Percentiles rank a stretch among this genome's conserved stretches.
Conservation (phyloP, 805 yeast species). For the Ascoidea rubescens region DNA sequence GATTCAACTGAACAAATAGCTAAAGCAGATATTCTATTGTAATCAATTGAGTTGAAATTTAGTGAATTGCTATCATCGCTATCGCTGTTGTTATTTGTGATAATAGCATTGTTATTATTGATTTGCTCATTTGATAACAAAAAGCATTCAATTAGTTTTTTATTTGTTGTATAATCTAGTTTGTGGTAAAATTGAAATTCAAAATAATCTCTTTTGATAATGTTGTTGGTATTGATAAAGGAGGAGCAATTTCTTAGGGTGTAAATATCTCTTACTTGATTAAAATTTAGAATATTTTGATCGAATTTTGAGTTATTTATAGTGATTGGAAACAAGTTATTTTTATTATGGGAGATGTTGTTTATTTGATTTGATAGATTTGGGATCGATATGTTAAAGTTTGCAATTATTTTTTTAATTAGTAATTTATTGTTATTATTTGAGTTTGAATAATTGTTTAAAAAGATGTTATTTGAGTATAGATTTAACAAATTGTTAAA, state of each 20-base stretch:
- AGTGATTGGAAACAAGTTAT: conserved; percentile 1
- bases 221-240: conserved; percentile 1
- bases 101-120: not conserved
- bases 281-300: conserved; percentile 6
- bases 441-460: conserved; percentile 4
- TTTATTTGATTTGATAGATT: conserved; percentile 8
- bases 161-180: conserved; percentile 2
- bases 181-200: conserved; percentile 9
- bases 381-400: conserved; percentile 1
- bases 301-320: conserved; percentile 7
- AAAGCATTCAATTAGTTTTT: conserved; percentile 8
- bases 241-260: not conserved
- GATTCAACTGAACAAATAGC: conserved; percentile 20
- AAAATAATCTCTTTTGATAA: conserved; percentile 9
- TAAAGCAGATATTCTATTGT: conserved; percentile 1
- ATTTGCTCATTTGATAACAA: conserved; percentile 5
- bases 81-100: not conserved
- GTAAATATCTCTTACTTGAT: conserved; percentile 2
- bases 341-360: conserved; percentile 2
- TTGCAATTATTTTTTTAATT: conserved; percentile 5
- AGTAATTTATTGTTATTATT: conserved; percentile 1
- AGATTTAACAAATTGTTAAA: conserved; percentile 3
- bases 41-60: conserved; percentile 5
- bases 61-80: not conserved
- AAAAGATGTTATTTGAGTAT: conserved; percentile 3